Evolutionary conservation across 352 stramenopile species (phyloP).

Genomic region (Globisporangium yorkense): DNA sequence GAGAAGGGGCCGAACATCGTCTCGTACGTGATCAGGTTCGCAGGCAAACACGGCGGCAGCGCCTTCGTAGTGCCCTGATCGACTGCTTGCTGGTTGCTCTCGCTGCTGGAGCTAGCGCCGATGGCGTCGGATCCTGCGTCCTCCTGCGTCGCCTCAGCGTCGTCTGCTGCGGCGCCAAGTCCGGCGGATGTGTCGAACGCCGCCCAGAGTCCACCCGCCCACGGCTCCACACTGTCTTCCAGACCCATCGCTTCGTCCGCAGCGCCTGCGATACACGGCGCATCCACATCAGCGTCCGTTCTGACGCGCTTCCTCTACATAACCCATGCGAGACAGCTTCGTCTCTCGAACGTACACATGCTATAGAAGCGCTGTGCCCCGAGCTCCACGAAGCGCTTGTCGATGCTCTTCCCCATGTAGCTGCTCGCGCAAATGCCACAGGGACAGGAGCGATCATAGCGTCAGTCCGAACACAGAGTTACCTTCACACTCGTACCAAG

Average conservation of each 20-base stretch:
- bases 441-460: not conserved
- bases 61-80: not conserved
- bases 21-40: constrained; percentile 46
- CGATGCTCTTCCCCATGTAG: constrained; percentile 86
- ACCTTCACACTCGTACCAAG: not conserved
- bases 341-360: constrained; percentile 26
- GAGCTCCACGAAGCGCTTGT: constrained; percentile 86
- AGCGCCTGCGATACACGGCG: constrained; percentile 32
- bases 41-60: constrained; percentile 23
- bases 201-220: constrained; percentile 56
- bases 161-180: constrained; percentile 12
- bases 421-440: constrained; percentile 12
- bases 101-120: not conserved
- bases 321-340: not conserved
- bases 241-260: constrained; percentile 93
- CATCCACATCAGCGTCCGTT: not conserved
- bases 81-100: not conserved
- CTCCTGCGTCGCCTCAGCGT: constrained; percentile 16
- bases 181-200: constrained; percentile 38
- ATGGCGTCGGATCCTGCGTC: constrained; percentile 2
- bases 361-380: constrained; percentile 77
- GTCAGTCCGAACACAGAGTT: not conserved
- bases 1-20: constrained; percentile 46
- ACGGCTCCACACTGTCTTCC: constrained; percentile 94
- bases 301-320: not conserved